phyloP scores from a whole-genome alignment of 225 moss, liverwort and hornwort genomes.

The Rhytidiadelphus loreus region DNA sequence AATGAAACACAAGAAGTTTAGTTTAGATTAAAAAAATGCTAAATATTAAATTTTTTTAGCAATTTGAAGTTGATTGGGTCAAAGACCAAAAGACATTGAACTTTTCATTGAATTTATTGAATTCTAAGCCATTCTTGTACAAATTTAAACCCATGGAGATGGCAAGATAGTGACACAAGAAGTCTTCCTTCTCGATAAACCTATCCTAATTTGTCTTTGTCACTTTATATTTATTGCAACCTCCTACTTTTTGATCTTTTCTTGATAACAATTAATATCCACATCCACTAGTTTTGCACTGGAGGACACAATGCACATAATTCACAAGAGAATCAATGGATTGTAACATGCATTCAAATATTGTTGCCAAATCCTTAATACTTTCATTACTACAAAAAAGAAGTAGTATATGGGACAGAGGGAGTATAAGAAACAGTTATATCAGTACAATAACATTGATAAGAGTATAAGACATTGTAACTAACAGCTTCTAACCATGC shows the following conservation, averaged over 20 bases:
- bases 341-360: neutral
- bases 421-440: no score
- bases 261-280: neutral
- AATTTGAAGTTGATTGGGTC: neutral
- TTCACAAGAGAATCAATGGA: neutral
- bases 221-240: neutral
- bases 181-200: neutral
- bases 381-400: neutral
- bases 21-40: no score
- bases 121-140: neutral
- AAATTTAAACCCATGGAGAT: neutral
- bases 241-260: neutral
- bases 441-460: neutral
- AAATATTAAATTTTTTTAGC: neutral
- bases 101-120: neutral
- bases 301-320: neutral
- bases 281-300: neutral
- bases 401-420: neutral
- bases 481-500: neutral
- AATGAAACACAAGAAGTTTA: no score
- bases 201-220: neutral
- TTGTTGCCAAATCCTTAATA: neutral
- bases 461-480: neutral
- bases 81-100: neutral
- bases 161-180: no score